Evolutionary conservation across 176 grass and related monocot species (phyloP).

Genomic region (Aegilops tauschii): DNA sequence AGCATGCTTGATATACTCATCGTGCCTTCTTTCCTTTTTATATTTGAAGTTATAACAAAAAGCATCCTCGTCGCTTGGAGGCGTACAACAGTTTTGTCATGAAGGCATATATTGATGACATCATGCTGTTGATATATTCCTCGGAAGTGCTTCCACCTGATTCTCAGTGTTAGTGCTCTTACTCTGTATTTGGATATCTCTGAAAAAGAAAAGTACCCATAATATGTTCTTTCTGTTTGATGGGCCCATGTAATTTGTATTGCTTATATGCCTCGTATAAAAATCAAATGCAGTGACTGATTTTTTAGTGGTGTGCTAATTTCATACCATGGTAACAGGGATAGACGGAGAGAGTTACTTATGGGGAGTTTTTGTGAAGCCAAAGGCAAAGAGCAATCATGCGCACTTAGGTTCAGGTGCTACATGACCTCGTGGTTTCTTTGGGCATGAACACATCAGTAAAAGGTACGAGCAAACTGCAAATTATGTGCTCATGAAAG

Average conservation of each 20-base stretch:
- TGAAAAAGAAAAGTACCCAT: not conserved
- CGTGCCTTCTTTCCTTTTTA: not conserved
- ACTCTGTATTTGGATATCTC: not conserved
- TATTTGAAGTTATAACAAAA: slow-evolving; percentile 23
- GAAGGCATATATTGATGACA: slow-evolving; percentile 27
- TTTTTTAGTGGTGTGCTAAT: not conserved
- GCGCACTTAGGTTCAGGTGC: not conserved
- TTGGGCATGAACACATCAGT: not conserved
- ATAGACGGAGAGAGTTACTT: slow-evolving; percentile 20
- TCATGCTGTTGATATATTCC: slow-evolving; percentile 46
- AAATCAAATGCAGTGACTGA: not conserved
- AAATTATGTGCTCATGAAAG: not conserved
- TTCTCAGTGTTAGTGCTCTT: slow-evolving; percentile 34
- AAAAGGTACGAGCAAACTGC: not conserved
- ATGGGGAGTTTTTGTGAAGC: slow-evolving; percentile 27
- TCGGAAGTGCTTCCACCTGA: slow-evolving; percentile 41
- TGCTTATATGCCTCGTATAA: not conserved
- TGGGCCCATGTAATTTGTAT: not conserved
- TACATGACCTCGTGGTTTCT: not conserved
- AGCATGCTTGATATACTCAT: not conserved
- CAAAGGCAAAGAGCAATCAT: not conserved
- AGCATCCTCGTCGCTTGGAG: not conserved
- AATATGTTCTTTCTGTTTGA: not conserved
- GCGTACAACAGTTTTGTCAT: slow-evolving; percentile 11
- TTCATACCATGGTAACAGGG: slow-evolving; percentile 18